These are phyloP conservation scores for Pharnaceum exiguum DNA, from an alignment of 148 eudicot species.

Conservation along the genomic window DNA sequence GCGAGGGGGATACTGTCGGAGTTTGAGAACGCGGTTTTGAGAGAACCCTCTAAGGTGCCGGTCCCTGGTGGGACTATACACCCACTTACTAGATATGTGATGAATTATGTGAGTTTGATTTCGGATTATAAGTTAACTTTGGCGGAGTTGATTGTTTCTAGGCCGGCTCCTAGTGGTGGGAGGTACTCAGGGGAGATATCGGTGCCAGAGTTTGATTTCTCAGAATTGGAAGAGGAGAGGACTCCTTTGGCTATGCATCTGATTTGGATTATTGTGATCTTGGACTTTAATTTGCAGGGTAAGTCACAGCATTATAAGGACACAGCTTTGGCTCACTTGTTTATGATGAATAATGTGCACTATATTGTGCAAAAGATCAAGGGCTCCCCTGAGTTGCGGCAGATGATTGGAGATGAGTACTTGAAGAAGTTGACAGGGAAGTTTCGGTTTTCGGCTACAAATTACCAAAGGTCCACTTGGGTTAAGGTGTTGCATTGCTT, in stretches of 20 bases:
- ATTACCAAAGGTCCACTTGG: constrained; percentile 66
- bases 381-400: constrained; percentile 56
- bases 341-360: constrained; percentile 85
- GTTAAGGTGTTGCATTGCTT: constrained; percentile 64
- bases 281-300: constrained; percentile 60
- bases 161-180: constrained; percentile 57
- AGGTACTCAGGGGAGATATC: constrained; percentile 55
- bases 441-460: constrained; percentile 50
- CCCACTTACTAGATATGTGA: constrained; percentile 92
- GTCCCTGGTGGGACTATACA: constrained; percentile 92
- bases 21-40: constrained; percentile 77
- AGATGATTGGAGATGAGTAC: constrained; percentile 75
- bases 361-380: constrained; percentile 74
- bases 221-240: constrained; percentile 50
- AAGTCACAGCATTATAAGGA: constrained; percentile 65
- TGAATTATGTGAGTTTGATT: constrained; percentile 84
- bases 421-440: constrained; percentile 57
- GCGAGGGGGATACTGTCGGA: constrained; percentile 81
- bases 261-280: constrained; percentile 70
- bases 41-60: constrained; percentile 74
- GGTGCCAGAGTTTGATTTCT: constrained; percentile 54
- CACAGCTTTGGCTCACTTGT: constrained; percentile 57
- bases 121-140: constrained; percentile 83
- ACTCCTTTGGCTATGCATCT: constrained; percentile 69
- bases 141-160: constrained; percentile 66